A percentile compares a stretch with the other conserved stretches of the same genome.
Conservation (phyloP, 2,329 filamentous ascomycete species). For the Fragosphaeria purpurea region DNA sequence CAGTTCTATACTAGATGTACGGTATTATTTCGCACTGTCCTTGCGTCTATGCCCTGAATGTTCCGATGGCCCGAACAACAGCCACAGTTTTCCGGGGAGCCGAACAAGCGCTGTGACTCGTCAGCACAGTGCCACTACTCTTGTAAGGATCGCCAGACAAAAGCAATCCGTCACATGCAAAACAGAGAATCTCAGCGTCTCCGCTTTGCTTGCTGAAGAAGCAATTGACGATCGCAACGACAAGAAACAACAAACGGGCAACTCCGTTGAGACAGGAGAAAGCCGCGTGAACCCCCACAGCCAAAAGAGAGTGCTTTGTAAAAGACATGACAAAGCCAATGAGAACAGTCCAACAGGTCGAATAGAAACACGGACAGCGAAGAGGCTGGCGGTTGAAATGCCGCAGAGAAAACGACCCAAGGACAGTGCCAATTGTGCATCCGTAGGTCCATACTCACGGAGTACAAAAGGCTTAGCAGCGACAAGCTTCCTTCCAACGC, state of each 20-base stretch:
- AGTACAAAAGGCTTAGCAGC: background rate
- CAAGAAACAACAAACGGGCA: background rate
- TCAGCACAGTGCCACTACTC: conserved; percentile 1
- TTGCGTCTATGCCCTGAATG: conserved; percentile 1
- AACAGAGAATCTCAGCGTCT: background rate
- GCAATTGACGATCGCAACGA: too few relatives aligned
- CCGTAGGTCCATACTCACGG: background rate
- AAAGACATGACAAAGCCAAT: background rate
- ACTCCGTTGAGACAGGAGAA: too few relatives aligned
- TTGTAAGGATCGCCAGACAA: background rate
- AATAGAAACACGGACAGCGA: too few relatives aligned
- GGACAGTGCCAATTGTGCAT: background rate
- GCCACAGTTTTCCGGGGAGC: conserved; percentile 2
- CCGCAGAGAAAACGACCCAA: background rate
- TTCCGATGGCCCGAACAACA: conserved; percentile 12
- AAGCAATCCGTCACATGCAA: conserved; percentile 1
- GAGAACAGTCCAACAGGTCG: too few relatives aligned
- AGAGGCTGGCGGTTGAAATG: background rate
- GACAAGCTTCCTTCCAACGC: background rate
- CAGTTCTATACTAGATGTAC: too few relatives aligned
- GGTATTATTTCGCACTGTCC: too few relatives aligned
- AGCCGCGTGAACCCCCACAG: too few relatives aligned
- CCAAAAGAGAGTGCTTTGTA: background rate
- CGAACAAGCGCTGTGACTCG: background rate
- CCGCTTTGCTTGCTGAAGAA: background rate